A percentile compares a stretch with the other conserved stretches of the same genome.
Evolutionary conservation across 257 asterid genomes (phyloP).

Genomic region (Solanum sitiens): DNA sequence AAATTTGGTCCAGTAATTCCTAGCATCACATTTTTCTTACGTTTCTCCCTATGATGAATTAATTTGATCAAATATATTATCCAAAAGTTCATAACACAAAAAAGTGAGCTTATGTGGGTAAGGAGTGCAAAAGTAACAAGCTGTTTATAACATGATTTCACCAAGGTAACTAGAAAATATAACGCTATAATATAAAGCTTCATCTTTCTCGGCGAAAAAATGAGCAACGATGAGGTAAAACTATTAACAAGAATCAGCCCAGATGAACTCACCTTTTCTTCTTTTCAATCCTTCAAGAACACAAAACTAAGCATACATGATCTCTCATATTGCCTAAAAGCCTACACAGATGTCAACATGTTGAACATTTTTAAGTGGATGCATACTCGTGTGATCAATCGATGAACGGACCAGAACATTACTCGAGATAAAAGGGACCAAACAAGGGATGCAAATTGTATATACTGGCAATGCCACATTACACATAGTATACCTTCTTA

Average conservation of each 20-base stretch:
- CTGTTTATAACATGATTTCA: background rate
- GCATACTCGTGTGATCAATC: background rate
- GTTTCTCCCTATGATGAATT: background rate
- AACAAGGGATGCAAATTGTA: background rate
- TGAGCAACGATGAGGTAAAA: background rate
- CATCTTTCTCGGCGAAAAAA: background rate
- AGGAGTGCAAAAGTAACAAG: background rate
- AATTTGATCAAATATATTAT: background rate
- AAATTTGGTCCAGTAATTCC: background rate
- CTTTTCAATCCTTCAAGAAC: too few species aligned
- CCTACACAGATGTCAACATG: background rate
- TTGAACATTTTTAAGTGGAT: background rate
- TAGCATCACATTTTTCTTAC: background rate
- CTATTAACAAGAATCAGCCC: too few species aligned
- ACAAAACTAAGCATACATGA: background rate
- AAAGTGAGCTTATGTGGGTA: background rate
- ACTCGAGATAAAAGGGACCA: background rate
- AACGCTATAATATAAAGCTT: background rate
- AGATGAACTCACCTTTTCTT: too few species aligned
- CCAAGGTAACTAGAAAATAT: background rate
- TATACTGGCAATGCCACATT: background rate
- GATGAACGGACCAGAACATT: background rate
- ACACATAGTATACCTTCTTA: constrained; percentile 1
- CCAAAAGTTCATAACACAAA: background rate
- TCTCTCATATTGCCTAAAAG: too few species aligned